Evolutionary conservation across 192 early-diverging fungal species (phyloP).

Genomic region (Umbelopsis vinacea): DNA sequence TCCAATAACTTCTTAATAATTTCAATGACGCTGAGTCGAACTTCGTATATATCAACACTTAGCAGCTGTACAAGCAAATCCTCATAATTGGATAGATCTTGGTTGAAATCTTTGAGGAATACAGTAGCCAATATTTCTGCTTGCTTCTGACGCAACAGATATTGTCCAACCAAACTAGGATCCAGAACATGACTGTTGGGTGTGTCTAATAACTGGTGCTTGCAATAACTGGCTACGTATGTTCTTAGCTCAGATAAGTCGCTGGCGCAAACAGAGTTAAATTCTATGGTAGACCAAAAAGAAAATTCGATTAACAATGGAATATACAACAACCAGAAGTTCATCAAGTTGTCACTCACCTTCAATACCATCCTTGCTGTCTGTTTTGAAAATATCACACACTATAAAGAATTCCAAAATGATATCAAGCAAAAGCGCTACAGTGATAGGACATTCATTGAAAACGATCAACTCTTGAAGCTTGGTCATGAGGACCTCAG

Average conservation of each 20-base stretch:
- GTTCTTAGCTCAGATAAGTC: neutral
- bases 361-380: conserved; percentile 38
- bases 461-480: conserved; percentile 34
- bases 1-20: conserved; percentile 39
- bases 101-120: conserved; percentile 20
- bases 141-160: conserved; percentile 49
- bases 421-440: conserved; percentile 53
- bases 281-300: neutral
- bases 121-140: conserved; percentile 15
- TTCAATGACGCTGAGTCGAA: conserved; percentile 57
- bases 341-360: neutral
- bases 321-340: neutral
- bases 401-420: conserved; percentile 53
- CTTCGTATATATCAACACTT: conserved; percentile 66
- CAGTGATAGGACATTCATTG: conserved; percentile 56
- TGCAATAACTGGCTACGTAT: neutral
- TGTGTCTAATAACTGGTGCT: neutral
- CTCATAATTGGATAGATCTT: neutral
- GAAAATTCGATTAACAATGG: neutral
- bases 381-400: conserved; percentile 36
- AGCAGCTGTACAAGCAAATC: conserved; percentile 45
- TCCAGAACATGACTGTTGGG: neutral
- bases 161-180: conserved; percentile 33
- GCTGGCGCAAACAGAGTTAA: neutral
- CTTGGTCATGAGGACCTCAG: conserved; percentile 42